Base-by-base conservation (phyloP, 1,139 yeast species). In the Blastobotrys apis region DNA sequence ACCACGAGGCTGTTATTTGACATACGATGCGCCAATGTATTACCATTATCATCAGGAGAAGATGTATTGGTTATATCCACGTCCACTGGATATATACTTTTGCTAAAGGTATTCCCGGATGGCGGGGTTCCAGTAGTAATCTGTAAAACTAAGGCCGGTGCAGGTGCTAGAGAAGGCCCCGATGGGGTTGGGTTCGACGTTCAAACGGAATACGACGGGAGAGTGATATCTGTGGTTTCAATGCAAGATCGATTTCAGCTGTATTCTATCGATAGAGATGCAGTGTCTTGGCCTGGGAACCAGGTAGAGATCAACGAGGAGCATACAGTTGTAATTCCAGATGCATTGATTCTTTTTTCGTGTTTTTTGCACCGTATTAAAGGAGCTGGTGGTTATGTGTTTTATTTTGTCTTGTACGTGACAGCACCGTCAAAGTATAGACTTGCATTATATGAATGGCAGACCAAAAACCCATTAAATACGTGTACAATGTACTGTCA, bases 391-490 rank as follows among this genome's bases (percentile, higher is more conserved):
- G 36, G 26, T 8, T 48, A 44, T 31, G 46, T 48, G 5, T 33
- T 50, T n/a, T 50, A 35, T 31, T 38, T 41, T 9, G 43, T 47
- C 9, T 26, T 50, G 17, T 39, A 44, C 25, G 41, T 38, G 12
- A 23, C 44, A 2, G 23, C 43, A 4, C 46, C 33, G 15, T 29
- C 23, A n/a, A 31, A 29, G 17, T 21, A 45, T 12, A 42, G 41
- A 29, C 13, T 50, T 16, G 42, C 46, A 5, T 26, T 48, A 5
- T 48, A 47, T 30, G 51, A 50, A 19, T 50, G 53, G 53, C 40
- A 47, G 47, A 38, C 38, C n/a, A 25, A 32, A 12, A 9, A 33
- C 9, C 39, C 41, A 5, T 22, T 35, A 6, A 35, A 43, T 2
- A 16, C 43, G 5, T 10, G 23, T 17, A 10, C 37, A 3, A 19